Evolutionary conservation across 768 basidiomycete genomes (phyloP).

Genomic region (Lactarius sp.): DNA sequence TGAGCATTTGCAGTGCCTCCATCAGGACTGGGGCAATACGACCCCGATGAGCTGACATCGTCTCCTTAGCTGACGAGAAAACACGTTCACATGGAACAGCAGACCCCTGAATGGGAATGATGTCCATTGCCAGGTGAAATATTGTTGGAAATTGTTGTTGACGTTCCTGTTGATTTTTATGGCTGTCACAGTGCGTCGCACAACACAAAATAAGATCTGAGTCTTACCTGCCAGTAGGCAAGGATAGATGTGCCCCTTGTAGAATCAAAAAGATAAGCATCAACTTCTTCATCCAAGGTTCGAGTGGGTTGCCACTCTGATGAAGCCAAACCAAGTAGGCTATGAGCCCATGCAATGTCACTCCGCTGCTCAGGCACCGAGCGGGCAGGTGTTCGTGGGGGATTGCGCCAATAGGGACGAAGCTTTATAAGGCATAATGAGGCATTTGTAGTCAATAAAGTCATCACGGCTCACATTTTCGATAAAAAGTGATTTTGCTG

Average conservation of each 20-base stretch:
- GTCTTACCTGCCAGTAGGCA: neutral
- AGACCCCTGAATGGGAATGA: neutral
- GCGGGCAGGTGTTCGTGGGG: too few relatives aligned
- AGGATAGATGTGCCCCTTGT: neutral
- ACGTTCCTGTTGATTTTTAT: neutral
- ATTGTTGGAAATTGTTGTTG: neutral
- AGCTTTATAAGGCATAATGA: too few relatives aligned
- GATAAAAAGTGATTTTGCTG: too few relatives aligned
- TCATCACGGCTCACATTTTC: too few relatives aligned
- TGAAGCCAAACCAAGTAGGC: too few relatives aligned
- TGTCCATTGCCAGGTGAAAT: constrained; percentile 1
- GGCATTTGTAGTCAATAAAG: too few relatives aligned
- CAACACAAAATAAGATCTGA: too few relatives aligned
- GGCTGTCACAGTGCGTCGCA: too few relatives aligned
- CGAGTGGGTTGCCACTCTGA: too few relatives aligned
- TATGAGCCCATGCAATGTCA: neutral
- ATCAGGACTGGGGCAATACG: neutral
- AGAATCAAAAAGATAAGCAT: too few relatives aligned
- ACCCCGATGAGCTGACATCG: neutral
- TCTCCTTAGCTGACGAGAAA: constrained; percentile 6
- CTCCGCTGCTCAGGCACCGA: neutral
- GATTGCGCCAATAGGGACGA: too few relatives aligned
- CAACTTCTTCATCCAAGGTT: too few relatives aligned
- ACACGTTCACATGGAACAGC: constrained; percentile 4
- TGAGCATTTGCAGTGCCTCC: constrained; percentile 4